Evolutionary conservation across 73 alveolate genomes (phyloP).

Genomic region (Symbiodinium pilosum): DNA sequence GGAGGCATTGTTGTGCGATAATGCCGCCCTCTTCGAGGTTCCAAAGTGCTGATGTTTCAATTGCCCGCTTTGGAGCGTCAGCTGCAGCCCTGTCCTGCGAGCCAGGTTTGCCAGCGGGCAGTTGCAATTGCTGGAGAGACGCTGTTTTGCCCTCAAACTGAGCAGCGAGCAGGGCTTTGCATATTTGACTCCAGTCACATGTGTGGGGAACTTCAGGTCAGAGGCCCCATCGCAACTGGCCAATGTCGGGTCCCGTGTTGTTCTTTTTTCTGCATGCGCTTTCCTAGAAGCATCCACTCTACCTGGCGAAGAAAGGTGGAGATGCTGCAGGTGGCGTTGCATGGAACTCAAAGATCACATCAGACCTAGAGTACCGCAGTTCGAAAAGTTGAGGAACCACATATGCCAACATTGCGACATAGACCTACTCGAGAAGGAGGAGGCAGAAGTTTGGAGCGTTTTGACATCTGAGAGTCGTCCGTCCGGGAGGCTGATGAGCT

Average conservation of each 20-base stretch:
- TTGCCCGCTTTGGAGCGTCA: neutral
- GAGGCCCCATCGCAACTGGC: neutral
- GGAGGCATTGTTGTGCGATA: conserved; percentile 64
- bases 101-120: conserved; percentile 59
- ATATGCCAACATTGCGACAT: conserved; percentile 37
- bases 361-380: neutral
- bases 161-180: too few species aligned
- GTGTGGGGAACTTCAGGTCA: neutral
- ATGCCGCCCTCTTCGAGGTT: conserved; percentile 65
- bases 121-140: neutral
- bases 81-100: neutral
- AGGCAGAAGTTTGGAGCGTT: neutral
- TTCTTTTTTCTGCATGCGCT: too few species aligned
- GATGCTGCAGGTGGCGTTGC: neutral
- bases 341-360: neutral
- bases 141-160: neutral
- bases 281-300: too few species aligned
- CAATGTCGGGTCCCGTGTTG: neutral
- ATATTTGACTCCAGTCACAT: too few species aligned
- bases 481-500: conserved; percentile 33
- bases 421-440: conserved; percentile 48
- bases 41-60: neutral
- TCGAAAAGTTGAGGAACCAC: neutral
- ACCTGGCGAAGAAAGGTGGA: too few species aligned
- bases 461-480: neutral